Evolutionary conservation across 495 filamentous ascomycete genomes (phyloP).

Genomic region (Polyplosphaeria fusca): DNA sequence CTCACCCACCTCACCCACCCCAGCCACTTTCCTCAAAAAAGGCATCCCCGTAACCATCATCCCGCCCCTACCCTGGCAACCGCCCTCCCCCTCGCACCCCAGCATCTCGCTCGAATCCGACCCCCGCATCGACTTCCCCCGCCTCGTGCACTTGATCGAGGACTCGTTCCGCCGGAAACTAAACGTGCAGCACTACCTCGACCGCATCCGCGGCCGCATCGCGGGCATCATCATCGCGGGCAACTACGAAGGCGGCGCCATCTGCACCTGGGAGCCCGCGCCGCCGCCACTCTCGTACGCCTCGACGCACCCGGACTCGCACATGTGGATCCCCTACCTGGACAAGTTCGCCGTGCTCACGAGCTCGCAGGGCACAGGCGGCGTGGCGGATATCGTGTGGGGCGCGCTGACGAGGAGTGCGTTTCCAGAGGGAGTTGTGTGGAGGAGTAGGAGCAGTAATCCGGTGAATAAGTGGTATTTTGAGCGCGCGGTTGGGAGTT

Average conservation of each 20-base stretch:
- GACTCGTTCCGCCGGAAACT: constrained; percentile 88
- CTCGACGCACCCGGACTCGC: constrained; percentile 37
- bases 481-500: constrained; percentile 76
- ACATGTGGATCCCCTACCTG: constrained; percentile 81
- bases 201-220: constrained; percentile 69
- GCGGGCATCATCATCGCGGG: constrained; percentile 93
- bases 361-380: constrained; percentile 81
- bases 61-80: constrained; percentile 71
- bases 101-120: constrained; percentile 63
- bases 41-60: constrained; percentile 86
- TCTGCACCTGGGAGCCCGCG: constrained; percentile 92
- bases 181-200: constrained; percentile 76
- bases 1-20: constrained; percentile 39
- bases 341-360: constrained; percentile 97
- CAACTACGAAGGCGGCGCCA: constrained; percentile 92
- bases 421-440: constrained; percentile 59
- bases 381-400: constrained; percentile 93
- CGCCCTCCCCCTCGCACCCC: constrained; percentile 52
- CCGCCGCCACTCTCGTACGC: constrained; percentile 56
- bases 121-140: constrained; percentile 74
- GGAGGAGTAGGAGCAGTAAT: constrained; percentile 44
- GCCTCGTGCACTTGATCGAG: constrained; percentile 83
- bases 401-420: constrained; percentile 88
- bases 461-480: constrained; percentile 64
- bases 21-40: constrained; percentile 81